Evolutionary conservation across 2,329 filamentous ascomycete species (phyloP), one percentile per base, ranked within the genome.

Genomic region (Boeremia lycopersici): DNA sequence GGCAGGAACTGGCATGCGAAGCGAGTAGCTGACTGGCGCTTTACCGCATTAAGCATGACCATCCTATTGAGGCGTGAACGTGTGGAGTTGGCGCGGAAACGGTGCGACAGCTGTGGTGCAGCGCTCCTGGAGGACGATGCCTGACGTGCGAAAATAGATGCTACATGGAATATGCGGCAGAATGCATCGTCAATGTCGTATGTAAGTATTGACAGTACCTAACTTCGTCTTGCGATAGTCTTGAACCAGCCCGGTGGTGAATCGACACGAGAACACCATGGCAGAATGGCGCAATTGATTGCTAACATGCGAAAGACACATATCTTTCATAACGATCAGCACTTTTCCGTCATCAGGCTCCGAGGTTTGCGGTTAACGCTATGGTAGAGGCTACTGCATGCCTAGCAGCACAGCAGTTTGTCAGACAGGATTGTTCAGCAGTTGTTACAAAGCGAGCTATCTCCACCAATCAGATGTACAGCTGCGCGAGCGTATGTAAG

Each of bases 361-460:
- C 43, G 40, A 48, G 29, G 38, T 51, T 41, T 36, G 46, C 29
- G 41, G 26, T 42, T 43, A 52, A 54, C 53, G 48, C 49, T 40
- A 35, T 53, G 49, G 57, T 34, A 38, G n/a, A 55, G 55, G 36
- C 45, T 48, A 48, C 45, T 50, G 47, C 41, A 50, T 26, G 42
- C 30, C 33, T 51, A 47, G 35, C n/a, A 29, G 34, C 19, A 23
- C 19, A 50, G 13, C 42, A 25, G 47, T 68, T 68, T 69, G 66
- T 68, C 67, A 69, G 61, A 63, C 43, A 49, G 46, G 61, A 65
- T 68, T 68, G 55, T 64, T 66, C 64, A 69, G 64, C 67, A 67
- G 35, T 15, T 36, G 31, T 67, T 46, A 63, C 64, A 66, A 66
- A 65, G 59, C 63, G 43, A 50, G 42, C 43, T 19, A 28, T 15